Evolutionary conservation across 331 rosid genomes (phyloP).

Genomic region (Telfairia occidentalis): DNA sequence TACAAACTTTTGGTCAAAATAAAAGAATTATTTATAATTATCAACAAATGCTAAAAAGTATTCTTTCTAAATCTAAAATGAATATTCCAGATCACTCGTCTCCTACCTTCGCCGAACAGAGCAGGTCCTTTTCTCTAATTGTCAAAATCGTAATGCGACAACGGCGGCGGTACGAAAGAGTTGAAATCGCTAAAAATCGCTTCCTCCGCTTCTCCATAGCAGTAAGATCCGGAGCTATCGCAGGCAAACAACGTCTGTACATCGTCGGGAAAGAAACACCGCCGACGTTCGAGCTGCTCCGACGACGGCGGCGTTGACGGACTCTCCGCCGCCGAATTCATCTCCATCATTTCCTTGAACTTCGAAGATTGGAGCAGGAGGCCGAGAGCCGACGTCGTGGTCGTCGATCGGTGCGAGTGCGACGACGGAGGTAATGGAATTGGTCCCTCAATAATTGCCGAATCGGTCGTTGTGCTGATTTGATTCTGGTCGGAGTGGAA

Average conservation of each 20-base stretch:
- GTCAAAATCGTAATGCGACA: constrained; percentile 26
- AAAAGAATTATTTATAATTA: neutral
- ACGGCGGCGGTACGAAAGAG: constrained; percentile 22
- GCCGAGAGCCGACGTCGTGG: constrained; percentile 35
- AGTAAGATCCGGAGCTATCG: constrained; percentile 15
- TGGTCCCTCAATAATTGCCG: neutral
- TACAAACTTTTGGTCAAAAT: neutral
- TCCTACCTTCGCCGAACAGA: neutral
- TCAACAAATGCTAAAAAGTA: neutral
- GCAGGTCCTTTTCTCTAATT: neutral
- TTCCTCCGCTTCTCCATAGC: constrained; percentile 23
- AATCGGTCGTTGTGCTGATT: neutral
- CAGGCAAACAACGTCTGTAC: constrained; percentile 29
- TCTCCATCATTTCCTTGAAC: constrained; percentile 46
- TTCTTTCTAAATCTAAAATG: neutral
- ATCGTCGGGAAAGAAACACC: constrained; percentile 25
- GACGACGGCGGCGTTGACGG: neutral
- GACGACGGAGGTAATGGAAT: constrained; percentile 8
- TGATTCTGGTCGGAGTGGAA: constrained; percentile 11
- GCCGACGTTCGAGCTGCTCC: neutral
- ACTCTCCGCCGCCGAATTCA: constrained; percentile 15
- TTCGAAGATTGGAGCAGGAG: constrained; percentile 33
- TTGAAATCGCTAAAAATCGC: constrained; percentile 30
- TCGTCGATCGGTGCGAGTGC: constrained; percentile 19
- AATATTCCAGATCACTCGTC: neutral